These are phyloP conservation scores for Spiraea crenata DNA, from an alignment of 331 rosid genomes.

Conservation along the genomic window DNA sequence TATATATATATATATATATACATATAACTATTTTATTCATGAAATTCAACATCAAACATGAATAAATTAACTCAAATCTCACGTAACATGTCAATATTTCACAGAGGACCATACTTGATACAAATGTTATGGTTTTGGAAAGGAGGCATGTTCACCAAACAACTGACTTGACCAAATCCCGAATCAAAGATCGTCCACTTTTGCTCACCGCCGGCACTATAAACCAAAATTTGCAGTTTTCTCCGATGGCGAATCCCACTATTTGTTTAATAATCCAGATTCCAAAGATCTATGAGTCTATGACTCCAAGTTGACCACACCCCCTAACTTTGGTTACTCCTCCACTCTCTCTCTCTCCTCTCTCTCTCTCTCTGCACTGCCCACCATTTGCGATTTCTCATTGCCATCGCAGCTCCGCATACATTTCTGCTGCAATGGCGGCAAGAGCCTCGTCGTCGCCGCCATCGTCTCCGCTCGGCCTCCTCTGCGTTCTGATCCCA, in stretches of 20 bases:
- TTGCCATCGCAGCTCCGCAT: slow-evolving; percentile 8
- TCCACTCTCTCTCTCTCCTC: slow-evolving; percentile 11
- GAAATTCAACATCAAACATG: too few species aligned
- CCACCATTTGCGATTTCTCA: background rate
- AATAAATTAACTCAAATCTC: background rate
- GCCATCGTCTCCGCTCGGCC: slow-evolving; percentile 14
- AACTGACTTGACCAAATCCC: background rate
- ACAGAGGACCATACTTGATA: background rate
- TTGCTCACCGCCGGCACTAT: background rate
- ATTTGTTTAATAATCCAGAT: background rate
- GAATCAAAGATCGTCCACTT: background rate
- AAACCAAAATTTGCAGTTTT: background rate
- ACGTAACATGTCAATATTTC: background rate
- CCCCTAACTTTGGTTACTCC: slow-evolving; percentile 24
- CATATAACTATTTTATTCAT: too few species aligned
- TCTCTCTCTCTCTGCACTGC: background rate
- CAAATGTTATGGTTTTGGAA: background rate
- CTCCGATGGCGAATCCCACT: slow-evolving; percentile 8
- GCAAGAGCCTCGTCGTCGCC: slow-evolving; percentile 19
- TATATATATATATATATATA: too few species aligned
- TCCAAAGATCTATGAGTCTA: slow-evolving; percentile 1
- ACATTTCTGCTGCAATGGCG: slow-evolving; percentile 54
- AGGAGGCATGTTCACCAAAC: background rate
- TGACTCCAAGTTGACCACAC: slow-evolving; percentile 21
- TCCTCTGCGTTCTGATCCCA: slow-evolving; percentile 23